Evolutionary conservation across 2,329 filamentous ascomycete species (phyloP), one percentile per base, ranked within the genome.

Genomic region (Lachnellula hyalina): DNA sequence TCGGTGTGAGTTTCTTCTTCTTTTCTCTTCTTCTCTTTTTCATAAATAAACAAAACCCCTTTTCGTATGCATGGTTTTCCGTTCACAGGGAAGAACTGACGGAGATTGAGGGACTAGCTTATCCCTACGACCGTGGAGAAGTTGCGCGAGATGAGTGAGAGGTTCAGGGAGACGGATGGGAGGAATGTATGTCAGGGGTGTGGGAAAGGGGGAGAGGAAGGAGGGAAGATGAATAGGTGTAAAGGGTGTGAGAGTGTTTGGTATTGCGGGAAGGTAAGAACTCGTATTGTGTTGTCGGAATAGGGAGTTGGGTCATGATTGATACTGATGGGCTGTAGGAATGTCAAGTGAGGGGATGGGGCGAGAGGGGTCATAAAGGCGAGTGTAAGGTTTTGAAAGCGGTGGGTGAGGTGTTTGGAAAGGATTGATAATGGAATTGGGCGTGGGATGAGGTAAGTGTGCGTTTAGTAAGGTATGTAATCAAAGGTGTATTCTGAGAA

Each of bases 231-330:
- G 46, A 54, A 52, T 11, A 60, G 54, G 35, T 68, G 65, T 59
- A 62, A 58, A 57, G 66, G 66, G 0, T 68, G 66, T 53, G 57
- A 53, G 38, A 47, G 51, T 19, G 63, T 63, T 28, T 66, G 64
- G 64, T 68, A 68, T 60, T 68, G 66, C 54, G 58, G 60, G 11
- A 68, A 66, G 60, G 66, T 66, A 55, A 21, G 57, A 59, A 32
- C 50, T 47, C 5, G 47, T 5, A 36, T 19, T 38, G 25, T 9
- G 11, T 44, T n/a, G 8, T 3, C 5, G 21, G 17, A n/a, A 21
- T 23, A 4, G 19, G 23, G 48, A 15, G 17, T 8, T 2, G 25
- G 12, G 32, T 8, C 15, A 15, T 51, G 1, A 12, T 23, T 44
- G 12, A 41, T 52, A 17, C 42, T 44, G 25, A 2, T 28, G n/a